Base-by-base conservation (phyloP, 2,329 filamentous ascomycete species). In the Aspergillus sp. region DNA sequence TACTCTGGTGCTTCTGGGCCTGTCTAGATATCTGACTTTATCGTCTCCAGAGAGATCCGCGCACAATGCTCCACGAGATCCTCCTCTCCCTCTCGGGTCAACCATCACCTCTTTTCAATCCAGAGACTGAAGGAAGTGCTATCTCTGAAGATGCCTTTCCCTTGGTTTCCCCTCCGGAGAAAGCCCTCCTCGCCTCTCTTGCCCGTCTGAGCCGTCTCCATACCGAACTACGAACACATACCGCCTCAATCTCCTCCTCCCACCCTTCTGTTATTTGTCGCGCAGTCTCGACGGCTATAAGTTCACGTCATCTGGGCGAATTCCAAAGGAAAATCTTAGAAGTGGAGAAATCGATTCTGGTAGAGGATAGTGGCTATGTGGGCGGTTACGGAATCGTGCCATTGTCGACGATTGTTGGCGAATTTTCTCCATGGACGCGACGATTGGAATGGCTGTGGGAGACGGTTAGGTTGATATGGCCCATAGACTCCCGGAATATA, bases 61-160 rank as follows among this genome's bases (percentile, higher is more conserved):
- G 61, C 73, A 78, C 70, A 68, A 99, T 99, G 95, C 90, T 99
- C 77, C 95, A 98, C 86, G 95, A 99, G 83, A 92, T 99, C 81
- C 88, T 98, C 78, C 89, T 99, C 78, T 94, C 93, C 76, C 88
- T 98, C 78, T 96, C 93, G 71, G 94, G 95, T 68, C 91, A 98
- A 79, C 90, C 91, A 65, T 97, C 94, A 66, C 90, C 92, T 67
- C 86, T 98, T 73, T 90, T 97, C 80, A 84, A 85, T 75, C 65
- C 77, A 68, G 71, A 77, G 69, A 76, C 81, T 68, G 70, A 81
- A 79, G 65, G 74, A 79, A 71, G 77, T 70, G 75, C 80, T 69
- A 74, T 83, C 72, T 75, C 89, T 77, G 73, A 75, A 62, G 67
- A 78, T 64, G 74, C 80, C 62, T 78, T 81, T 61, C 75, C 80